These are phyloP conservation scores for Gentiana macrophylla DNA, from an alignment of 257 asterid species.

Conservation along the genomic window DNA sequence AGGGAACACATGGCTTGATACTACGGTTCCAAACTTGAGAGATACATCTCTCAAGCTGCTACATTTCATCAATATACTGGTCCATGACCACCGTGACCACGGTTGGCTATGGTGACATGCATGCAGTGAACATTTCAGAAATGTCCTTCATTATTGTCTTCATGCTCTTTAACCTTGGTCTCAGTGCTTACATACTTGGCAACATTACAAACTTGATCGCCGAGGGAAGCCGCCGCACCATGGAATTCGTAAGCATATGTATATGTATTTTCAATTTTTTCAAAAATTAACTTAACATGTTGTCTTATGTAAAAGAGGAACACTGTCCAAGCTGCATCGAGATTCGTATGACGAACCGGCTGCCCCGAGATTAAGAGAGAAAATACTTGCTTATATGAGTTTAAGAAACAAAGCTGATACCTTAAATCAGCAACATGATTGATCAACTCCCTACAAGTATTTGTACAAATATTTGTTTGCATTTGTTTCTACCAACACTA, in stretches of 20 bases:
- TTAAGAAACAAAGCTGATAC: constrained; percentile 78
- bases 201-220: too few species aligned
- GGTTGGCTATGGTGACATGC: constrained; percentile 91
- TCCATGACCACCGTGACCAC: constrained; percentile 88
- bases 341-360: constrained; percentile 59
- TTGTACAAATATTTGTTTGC: constrained; percentile 66
- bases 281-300: too few species aligned
- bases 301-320: constrained; percentile 35
- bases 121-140: constrained; percentile 70
- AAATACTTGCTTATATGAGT: constrained; percentile 84
- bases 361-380: constrained; percentile 70
- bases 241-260: constrained; percentile 67
- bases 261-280: background rate
- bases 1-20: constrained; percentile 75
- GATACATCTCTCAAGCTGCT: constrained; percentile 51
- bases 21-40: constrained; percentile 50
- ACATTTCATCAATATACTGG: constrained; percentile 72
- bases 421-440: constrained; percentile 76
- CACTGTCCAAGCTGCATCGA: constrained; percentile 81
- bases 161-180: constrained; percentile 81
- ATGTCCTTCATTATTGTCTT: constrained; percentile 70
- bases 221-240: constrained; percentile 90
- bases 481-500: constrained; percentile 64
- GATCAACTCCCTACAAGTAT: constrained; percentile 75
- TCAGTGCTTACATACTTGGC: constrained; percentile 89